Conservation (phyloP, 2,329 filamentous ascomycete species). For the Colletotrichum sp. region DNA sequence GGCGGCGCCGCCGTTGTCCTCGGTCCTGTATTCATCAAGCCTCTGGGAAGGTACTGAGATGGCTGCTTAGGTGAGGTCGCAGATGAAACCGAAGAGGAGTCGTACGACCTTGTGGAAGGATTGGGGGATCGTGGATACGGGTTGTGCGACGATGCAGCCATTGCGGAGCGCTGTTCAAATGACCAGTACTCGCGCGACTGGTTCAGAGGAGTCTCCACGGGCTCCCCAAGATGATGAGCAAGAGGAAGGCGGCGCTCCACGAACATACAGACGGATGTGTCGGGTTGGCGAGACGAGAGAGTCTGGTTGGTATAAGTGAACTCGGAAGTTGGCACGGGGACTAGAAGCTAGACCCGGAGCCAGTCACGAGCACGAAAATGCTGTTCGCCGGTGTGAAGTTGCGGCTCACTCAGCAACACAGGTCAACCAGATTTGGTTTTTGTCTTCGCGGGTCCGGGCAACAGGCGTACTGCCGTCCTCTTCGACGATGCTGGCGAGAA, state of each 20-base stretch:
- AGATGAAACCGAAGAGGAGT: slow-evolving; percentile 68
- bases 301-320: neutral
- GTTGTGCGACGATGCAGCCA: slow-evolving; percentile 49
- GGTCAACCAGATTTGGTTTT: neutral
- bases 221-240: slow-evolving; percentile 41
- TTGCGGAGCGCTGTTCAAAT: slow-evolving; percentile 25
- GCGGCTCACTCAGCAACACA: neutral
- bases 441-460: neutral
- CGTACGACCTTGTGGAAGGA: slow-evolving; percentile 65
- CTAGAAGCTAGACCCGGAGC: neutral
- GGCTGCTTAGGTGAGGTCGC: slow-evolving; percentile 63
- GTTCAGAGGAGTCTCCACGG: slow-evolving; percentile 39
- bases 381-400: neutral
- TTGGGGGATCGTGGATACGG: slow-evolving; percentile 66
- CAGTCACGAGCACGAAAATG: neutral
- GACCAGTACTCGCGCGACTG: slow-evolving; percentile 36
- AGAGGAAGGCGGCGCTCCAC: slow-evolving; percentile 41
- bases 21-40: slow-evolving; percentile 56
- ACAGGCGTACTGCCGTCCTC: neutral
- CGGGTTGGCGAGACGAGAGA: neutral
- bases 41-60: slow-evolving; percentile 53
- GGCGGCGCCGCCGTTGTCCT: slow-evolving; percentile 53
- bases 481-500: slow-evolving; percentile 1
- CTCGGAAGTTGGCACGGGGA: neutral
- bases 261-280: slow-evolving; percentile 41